A percentile compares a stretch with the other conserved stretches of the same genome.
These are phyloP conservation scores for Aspergillus quadrilineatus DNA, from an alignment of 2,329 filamentous ascomycete genomes.

Conservation along the genomic window DNA sequence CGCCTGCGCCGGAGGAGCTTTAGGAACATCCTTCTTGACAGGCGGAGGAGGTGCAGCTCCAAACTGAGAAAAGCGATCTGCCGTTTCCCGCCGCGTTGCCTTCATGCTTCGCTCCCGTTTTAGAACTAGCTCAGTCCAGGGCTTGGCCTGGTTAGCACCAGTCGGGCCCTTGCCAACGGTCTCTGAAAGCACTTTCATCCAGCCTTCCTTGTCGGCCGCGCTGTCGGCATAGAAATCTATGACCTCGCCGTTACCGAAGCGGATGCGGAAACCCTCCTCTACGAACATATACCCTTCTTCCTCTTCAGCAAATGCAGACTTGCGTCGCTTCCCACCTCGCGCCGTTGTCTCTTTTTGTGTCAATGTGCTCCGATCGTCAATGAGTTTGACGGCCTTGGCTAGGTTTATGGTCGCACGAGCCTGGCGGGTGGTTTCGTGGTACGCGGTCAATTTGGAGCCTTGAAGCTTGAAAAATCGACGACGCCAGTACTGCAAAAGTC, in stretches of 20 bases:
- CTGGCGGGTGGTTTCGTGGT: slow-evolving; percentile 91
- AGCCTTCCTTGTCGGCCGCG: slow-evolving; percentile 81
- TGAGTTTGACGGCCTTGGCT: slow-evolving; percentile 85
- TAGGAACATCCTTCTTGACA: slow-evolving; percentile 25
- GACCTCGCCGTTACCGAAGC: slow-evolving; percentile 95
- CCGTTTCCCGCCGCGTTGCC: slow-evolving; percentile 27
- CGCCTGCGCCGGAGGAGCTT: slow-evolving; percentile 29
- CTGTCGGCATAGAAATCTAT: slow-evolving; percentile 98
- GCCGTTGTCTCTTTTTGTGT: slow-evolving; percentile 79
- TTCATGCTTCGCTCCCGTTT: slow-evolving; percentile 45
- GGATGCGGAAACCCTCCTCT: slow-evolving; percentile 97
- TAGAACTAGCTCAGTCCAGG: slow-evolving; percentile 64
- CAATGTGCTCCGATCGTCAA: slow-evolving; percentile 83
- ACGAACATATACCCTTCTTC: slow-evolving; percentile 99
- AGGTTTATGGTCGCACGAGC: slow-evolving; percentile 96
- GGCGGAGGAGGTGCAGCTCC: slow-evolving; percentile 25
- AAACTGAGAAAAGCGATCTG: slow-evolving; percentile 26
- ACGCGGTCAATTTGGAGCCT: slow-evolving; percentile 88
- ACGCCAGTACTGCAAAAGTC: slow-evolving; percentile 76
- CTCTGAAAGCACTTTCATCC: slow-evolving; percentile 87
- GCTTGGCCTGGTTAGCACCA: slow-evolving; percentile 48
- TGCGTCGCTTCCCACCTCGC: slow-evolving; percentile 74
- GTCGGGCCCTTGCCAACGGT: slow-evolving; percentile 57
- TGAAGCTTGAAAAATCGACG: slow-evolving; percentile 94
- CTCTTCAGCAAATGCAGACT: slow-evolving; percentile 95